These are phyloP conservation scores for Sordariomycetes sp. DNA, from an alignment of 2,329 filamentous ascomycete genomes.

Conservation along the genomic window DNA sequence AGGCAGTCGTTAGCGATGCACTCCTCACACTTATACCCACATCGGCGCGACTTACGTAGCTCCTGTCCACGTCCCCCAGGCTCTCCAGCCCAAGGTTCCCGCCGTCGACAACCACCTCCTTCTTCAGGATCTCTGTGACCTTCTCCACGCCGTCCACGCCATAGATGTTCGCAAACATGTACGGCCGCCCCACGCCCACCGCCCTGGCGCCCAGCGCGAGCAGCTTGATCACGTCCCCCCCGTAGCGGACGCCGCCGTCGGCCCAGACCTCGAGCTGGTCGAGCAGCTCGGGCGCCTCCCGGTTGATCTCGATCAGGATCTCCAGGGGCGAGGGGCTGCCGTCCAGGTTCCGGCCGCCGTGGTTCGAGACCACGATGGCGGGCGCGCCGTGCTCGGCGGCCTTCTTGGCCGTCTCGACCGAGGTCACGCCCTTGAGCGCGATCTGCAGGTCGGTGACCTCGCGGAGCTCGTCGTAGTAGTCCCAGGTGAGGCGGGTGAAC, in stretches of 20 bases:
- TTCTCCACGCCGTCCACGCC: constrained; percentile 35
- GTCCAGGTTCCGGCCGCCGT: constrained; percentile 30
- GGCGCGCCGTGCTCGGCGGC: constrained; percentile 19
- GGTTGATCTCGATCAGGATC: constrained; percentile 25
- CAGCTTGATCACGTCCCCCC: constrained; percentile 29
- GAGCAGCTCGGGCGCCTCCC: constrained; percentile 24
- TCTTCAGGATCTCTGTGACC: constrained; percentile 32
- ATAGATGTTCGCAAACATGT: constrained; percentile 41
- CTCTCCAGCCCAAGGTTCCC: constrained; percentile 25
- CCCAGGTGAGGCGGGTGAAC: constrained; percentile 16
- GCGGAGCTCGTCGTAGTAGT: constrained; percentile 22
- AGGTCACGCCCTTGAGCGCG: constrained; percentile 28
- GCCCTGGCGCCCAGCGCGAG: constrained; percentile 31
- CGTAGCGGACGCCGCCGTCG: constrained; percentile 31
- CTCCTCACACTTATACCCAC: constrained; percentile 5
- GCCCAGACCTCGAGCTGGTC: constrained; percentile 10
- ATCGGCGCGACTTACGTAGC: neutral
- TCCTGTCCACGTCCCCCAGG: constrained; percentile 7
- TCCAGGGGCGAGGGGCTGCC: constrained; percentile 25
- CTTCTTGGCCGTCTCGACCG: constrained; percentile 21
- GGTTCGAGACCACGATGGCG: constrained; percentile 30
- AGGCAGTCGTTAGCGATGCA: constrained; percentile 20
- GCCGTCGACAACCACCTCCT: constrained; percentile 33
- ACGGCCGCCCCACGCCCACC: constrained; percentile 34
- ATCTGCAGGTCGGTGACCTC: constrained; percentile 24